Conservation (phyloP, 148 eudicot genomes). For the Cornus suecica region DNA sequence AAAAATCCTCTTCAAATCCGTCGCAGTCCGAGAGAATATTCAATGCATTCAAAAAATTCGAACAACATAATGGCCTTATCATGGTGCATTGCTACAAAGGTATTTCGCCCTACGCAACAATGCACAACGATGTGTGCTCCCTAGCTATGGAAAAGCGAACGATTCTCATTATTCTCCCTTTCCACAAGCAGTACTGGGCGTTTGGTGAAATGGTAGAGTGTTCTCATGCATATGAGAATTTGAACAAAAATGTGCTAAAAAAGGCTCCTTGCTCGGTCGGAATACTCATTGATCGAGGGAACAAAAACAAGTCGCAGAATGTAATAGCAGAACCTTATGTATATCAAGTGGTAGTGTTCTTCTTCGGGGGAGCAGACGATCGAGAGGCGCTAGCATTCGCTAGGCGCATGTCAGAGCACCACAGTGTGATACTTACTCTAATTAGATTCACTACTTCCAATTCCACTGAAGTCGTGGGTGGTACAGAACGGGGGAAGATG, state of each 20-base stretch:
- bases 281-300: conserved; percentile 41
- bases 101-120: conserved; percentile 52
- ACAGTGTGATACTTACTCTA: conserved; percentile 30
- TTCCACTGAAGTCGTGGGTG: conserved; percentile 18
- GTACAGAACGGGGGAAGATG: conserved; percentile 27
- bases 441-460: conserved; percentile 24
- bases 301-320: conserved; percentile 10
- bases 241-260: conserved; percentile 45
- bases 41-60: conserved; percentile 44
- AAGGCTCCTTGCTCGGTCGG: conserved; percentile 67
- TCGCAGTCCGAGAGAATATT: conserved; percentile 46
- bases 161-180: conserved; percentile 47
- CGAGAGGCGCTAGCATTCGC: conserved; percentile 52
- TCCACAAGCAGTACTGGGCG: conserved; percentile 31
- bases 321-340: conserved; percentile 19
- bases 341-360: conserved; percentile 39
- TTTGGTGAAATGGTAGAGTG: conserved; percentile 22
- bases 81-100: conserved; percentile 40
- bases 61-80: conserved; percentile 28
- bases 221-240: conserved; percentile 29
- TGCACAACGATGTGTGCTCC: conserved; percentile 68
- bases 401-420: conserved; percentile 33
- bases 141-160: conserved; percentile 54
- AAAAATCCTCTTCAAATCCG: conserved; percentile 28
- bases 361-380: conserved; percentile 52